Percentiles rank a stretch among this genome's conserved stretches.
Evolutionary conservation across 208 protist species (phyloP).

Genomic region (Jaenimonas drosophilae): DNA sequence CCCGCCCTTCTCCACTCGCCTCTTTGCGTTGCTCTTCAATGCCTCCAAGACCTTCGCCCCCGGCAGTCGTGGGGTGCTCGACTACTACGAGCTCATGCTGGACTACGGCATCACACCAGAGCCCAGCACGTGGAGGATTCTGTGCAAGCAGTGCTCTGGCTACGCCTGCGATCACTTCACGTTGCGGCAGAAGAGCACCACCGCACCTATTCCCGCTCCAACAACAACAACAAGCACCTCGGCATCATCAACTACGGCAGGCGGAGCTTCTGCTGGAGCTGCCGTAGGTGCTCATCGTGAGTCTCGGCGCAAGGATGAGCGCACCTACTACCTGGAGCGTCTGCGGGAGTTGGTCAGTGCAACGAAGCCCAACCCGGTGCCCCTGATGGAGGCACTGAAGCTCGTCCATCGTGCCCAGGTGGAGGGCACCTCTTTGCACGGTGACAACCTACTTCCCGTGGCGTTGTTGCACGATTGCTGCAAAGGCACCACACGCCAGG

Average conservation of each 20-base stretch:
- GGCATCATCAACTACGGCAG: slow-evolving; percentile 5
- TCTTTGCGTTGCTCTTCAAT: slow-evolving; percentile 86
- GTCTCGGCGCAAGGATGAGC: slow-evolving; percentile 45
- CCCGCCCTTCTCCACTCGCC: slow-evolving; percentile 47
- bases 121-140: slow-evolving; percentile 61
- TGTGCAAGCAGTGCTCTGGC: slow-evolving; percentile 64
- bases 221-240: not conserved
- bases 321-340: slow-evolving; percentile 60
- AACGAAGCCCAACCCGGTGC: slow-evolving; percentile 6
- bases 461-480: slow-evolving; percentile 54
- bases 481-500: slow-evolving; percentile 39
- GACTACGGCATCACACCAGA: slow-evolving; percentile 78
- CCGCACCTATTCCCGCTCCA: slow-evolving; percentile 3
- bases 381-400: slow-evolving; percentile 65
- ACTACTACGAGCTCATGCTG: slow-evolving; percentile 85
- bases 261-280: slow-evolving; percentile 5
- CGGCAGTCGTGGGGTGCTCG: slow-evolving; percentile 36
- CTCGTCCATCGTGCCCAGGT: slow-evolving; percentile 71
- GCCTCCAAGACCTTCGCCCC: slow-evolving; percentile 13
- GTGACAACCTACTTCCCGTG: slow-evolving; percentile 52
- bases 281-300: slow-evolving; percentile 3
- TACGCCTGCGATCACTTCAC: slow-evolving; percentile 72
- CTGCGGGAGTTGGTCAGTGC: slow-evolving; percentile 29
- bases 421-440: slow-evolving; percentile 62
- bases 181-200: slow-evolving; percentile 11